phyloP scores from a whole-genome alignment of 73 alveolate genomes.

The Paramecium tetraurelia region DNA sequence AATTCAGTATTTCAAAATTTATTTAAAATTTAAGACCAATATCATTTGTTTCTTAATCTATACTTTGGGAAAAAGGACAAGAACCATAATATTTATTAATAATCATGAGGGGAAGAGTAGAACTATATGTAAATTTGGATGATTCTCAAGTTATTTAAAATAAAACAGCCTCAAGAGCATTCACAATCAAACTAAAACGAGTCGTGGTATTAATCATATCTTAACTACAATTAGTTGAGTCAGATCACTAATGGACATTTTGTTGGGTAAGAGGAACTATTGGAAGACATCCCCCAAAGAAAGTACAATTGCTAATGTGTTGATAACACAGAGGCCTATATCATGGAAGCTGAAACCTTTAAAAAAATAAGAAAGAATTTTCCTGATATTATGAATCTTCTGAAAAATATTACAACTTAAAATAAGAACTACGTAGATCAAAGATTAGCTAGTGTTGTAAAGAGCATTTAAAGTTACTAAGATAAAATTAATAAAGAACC shows the following conservation, averaged over 20 bases:
- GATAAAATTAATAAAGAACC: neutral
- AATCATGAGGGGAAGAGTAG: slow-evolving; percentile 6
- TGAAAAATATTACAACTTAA: neutral
- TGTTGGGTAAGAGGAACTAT: slow-evolving; percentile 37
- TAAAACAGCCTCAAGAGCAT: neutral
- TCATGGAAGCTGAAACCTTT: neutral
- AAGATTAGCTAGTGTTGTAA: neutral
- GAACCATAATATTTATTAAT: slow-evolving; percentile 24
- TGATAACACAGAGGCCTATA: neutral
- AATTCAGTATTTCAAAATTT: neutral
- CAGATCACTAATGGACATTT: neutral
- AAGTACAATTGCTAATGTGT: neutral
- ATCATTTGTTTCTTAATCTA: neutral
- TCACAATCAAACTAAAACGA: neutral
- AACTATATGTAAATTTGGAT: neutral
- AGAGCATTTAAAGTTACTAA: neutral
- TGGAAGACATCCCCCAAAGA: neutral
- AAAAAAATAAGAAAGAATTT: neutral
- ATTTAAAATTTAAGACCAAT: slow-evolving; percentile 9
- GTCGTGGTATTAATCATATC: neutral
- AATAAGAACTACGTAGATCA: neutral
- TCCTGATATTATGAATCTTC: slow-evolving; percentile 7
- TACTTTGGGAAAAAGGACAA: slow-evolving; percentile 28
- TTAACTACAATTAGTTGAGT: neutral
- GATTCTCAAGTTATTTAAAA: neutral